A percentile compares a stretch with the other conserved stretches of the same genome.
These are phyloP conservation scores for Phytophthora hybrid DNA, from an alignment of 352 stramenopile species.

Conservation along the genomic window DNA sequence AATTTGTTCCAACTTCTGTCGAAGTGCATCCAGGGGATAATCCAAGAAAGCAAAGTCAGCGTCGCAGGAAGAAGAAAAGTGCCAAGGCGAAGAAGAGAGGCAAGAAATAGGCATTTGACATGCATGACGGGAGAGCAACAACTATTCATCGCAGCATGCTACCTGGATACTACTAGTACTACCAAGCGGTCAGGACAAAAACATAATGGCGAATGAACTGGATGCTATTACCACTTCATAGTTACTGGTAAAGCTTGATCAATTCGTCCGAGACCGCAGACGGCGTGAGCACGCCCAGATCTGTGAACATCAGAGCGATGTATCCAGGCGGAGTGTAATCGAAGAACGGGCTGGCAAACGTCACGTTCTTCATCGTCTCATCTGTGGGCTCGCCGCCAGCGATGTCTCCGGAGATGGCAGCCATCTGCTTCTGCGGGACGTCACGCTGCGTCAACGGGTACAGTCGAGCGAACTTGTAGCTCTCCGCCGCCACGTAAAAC, in stretches of 20 bases:
- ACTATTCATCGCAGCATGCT: neutral
- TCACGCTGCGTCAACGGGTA: constrained; percentile 98
- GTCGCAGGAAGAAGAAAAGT: constrained; percentile 26
- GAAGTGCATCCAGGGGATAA: neutral
- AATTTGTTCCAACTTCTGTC: constrained; percentile 47
- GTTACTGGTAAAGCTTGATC: constrained; percentile 98
- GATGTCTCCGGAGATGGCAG: constrained; percentile 46
- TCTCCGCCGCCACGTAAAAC: constrained; percentile 98
- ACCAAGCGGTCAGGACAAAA: constrained; percentile 1
- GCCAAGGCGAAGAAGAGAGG: constrained; percentile 17
- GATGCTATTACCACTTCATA: constrained; percentile 4
- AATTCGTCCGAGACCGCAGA: constrained; percentile 98
- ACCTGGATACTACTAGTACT: neutral
- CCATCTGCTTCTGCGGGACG: constrained; percentile 85
- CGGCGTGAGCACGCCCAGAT: constrained; percentile 97
- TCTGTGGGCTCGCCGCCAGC: constrained; percentile 33
- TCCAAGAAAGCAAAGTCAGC: constrained; percentile 8
- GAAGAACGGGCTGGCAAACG: constrained; percentile 91
- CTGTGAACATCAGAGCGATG: constrained; percentile 99
- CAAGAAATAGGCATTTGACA: neutral
- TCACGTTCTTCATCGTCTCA: constrained; percentile 65
- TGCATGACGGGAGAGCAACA: neutral
- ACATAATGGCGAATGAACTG: constrained; percentile 15
- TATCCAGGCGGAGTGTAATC: constrained; percentile 98
- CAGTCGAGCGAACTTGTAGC: constrained; percentile 98